Evolutionary conservation across 208 protist species (phyloP).

Genomic region (Acanthamoeba lenticulata): DNA sequence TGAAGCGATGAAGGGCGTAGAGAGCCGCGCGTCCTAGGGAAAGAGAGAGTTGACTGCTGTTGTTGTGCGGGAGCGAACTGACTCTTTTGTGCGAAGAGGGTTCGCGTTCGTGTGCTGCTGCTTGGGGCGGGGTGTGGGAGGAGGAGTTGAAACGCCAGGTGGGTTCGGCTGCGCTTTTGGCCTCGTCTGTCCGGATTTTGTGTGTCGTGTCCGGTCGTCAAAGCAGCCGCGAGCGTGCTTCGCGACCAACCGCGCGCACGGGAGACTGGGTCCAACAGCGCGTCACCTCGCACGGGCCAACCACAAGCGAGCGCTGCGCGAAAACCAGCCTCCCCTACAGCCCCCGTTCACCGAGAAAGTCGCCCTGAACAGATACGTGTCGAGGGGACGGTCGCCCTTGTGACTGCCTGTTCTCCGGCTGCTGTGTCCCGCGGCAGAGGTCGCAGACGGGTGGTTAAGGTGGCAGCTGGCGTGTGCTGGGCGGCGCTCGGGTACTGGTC

Average conservation of each 20-base stretch:
- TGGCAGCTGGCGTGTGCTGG: not conserved
- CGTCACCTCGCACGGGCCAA: not conserved
- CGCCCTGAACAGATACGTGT: not conserved
- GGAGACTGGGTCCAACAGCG: not conserved
- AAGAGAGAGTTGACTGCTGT: too few species aligned
- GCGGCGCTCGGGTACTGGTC: not conserved
- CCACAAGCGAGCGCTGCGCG: too few species aligned
- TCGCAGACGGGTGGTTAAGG: not conserved
- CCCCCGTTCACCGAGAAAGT: not conserved
- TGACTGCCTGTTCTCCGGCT: too few species aligned
- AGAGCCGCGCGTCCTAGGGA: too few species aligned
- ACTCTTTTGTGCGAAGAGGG: not conserved
- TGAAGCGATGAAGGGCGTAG: too few species aligned
- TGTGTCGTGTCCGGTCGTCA: not conserved
- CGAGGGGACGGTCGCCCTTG: not conserved
- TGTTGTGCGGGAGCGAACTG: too few species aligned
- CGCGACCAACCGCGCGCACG: not conserved
- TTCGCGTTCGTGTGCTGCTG: too few species aligned
- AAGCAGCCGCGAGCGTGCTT: too few species aligned
- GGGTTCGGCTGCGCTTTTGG: not conserved
- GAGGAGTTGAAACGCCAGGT: not conserved
- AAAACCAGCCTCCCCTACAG: not conserved
- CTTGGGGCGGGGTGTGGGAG: not conserved
- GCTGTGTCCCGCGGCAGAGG: not conserved
- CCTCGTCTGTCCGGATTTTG: not conserved